Base-by-base conservation (phyloP, 257 asterid genomes). In the Gynochthodes officinalis region DNA sequence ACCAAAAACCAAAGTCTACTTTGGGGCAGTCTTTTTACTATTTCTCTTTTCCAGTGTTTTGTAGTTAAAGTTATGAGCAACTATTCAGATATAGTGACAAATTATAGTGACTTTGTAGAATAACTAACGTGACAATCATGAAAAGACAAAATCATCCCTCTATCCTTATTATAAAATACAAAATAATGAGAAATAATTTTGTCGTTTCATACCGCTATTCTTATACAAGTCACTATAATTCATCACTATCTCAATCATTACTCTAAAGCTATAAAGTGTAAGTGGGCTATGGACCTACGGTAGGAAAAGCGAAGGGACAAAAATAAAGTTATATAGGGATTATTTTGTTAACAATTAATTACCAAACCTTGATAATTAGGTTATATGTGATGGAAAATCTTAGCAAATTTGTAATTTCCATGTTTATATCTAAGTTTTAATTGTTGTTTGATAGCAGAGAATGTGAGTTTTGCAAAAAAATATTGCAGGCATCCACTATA, bases 201-300 rank as follows among this genome's bases (percentile, higher is more conserved):
- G n/a, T n/a, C n/a, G n/a, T n/a, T n/a, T n/a, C n/a, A n/a, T n/a
- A n/a, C n/a, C n/a, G n/a, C n/a, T n/a, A n/a, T n/a, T n/a, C n/a
- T n/a, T n/a, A n/a, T n/a, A n/a, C n/a, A n/a, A n/a, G n/a, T n/a
- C n/a, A n/a, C n/a, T n/a, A n/a, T n/a, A n/a, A n/a, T n/a, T n/a
- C n/a, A n/a, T n/a, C n/a, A n/a, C n/a, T n/a, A n/a, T n/a, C n/a
- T n/a, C n/a, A n/a, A n/a, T n/a, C n/a, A n/a, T n/a, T n/a, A n/a
- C n/a, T n/a, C n/a, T n/a, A n/a, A n/a, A n/a, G n/a, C n/a, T 57
- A 57, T 16, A 5, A 67, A 68, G 60, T 68, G 61, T 16, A 49
- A 21, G 61, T 50, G 61, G 52, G 59, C 30, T 21, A 21, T 13
- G 48, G n/a, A n/a, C n/a, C n/a, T n/a, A n/a, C n/a, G 48, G 5